Base-by-base conservation (phyloP, 352 stramenopile species). In the Pseudoperonospora humuli region DNA sequence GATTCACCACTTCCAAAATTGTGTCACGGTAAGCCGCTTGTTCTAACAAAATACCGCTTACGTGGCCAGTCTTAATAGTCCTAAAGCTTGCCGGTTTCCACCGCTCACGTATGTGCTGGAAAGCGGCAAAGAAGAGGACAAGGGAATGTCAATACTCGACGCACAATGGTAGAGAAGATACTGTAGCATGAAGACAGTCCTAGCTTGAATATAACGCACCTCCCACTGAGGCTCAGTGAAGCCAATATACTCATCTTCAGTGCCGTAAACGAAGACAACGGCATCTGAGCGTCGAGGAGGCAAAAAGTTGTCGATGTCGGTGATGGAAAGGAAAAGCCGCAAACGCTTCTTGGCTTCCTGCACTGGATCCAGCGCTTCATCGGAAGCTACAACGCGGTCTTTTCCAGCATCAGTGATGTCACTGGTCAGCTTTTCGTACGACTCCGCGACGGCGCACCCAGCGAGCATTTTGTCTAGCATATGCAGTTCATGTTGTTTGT, bases 231-330 rank as follows among this genome's bases (percentile, higher is more conserved):
- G 58, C 19, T 75, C 66, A 1, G 63, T 72, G 10, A 64, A 67
- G 23, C 75, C 73, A 49, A 86, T 80, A 47, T 91, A 91, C 54
- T 85, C 59, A 40, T 87, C 78, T 47, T 91, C 78, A 8, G 73
- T 86, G 33, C 69, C 78, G 7, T 82, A 70, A 3, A 86, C 74
- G 47, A 90, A 90, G 9, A 86, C 53, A 15, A 86, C 70, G 3
- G 78, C 78, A 45, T 90, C 78, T 3, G 71, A 58, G 13, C 75
- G 73, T 23, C 62, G 59, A 7, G 78, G 78, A 42, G 73, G 51
- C 19, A 71, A 35, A 38, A 90, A 90, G 44, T 90, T 90, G 49
- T 87, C 74, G 39, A 90, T 87, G 38, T 90, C 72, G 3, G 78
- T 87, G 50, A 90, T 81, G 17, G 78, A 86, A 15, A 90, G 61